Evolutionary conservation across 2,329 filamentous ascomycete species (phyloP), one percentile per base, ranked within the genome.

Genomic region (Xylariaceae sp.): DNA sequence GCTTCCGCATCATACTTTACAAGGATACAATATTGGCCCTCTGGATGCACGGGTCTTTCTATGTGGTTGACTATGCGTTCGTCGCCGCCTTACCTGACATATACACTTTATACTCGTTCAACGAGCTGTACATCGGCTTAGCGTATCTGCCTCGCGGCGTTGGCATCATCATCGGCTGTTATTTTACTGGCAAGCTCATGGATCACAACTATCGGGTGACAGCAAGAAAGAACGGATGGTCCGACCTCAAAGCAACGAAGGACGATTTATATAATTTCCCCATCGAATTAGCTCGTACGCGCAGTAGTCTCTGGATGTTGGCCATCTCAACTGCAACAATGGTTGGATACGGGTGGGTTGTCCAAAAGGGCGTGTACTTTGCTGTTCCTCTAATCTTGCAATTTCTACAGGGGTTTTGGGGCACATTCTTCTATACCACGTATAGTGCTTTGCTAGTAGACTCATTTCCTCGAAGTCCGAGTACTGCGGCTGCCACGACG

Each of bases 361-460:
- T 22, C 10, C 22, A 25, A 10, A n/a, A 20, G 4, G 14, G 20
- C 14, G 37, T 22, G 3, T 22, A 22, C 19, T 25, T 25, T 12
- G 17, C 37, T 3, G 19, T 25, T 10, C 4, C 22, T 14, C 22
- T 40, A 16, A 22, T 25, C 8, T 25, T 40, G 22, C 37, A 40
- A 7, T 40, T 40, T 12, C 14, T 23, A 16, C 37, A 40, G 19
- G 37, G 37, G 10, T 22, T 25, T 22, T 40, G 22, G 19, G 37
- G 37, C 17, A 40, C 37, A n/a, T 22, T 10, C 37, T 40, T 40
- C 14, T 40, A 40, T 25, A 40, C 37, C 22, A 40, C 37, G 19
- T 40, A 40, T n/a, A 40, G 37, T 22, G 37, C 37, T n/a, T 17
- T 40, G 17, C 6, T 40, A 3, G 37, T 40, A 8, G 37, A 40